Evolutionary conservation across 768 basidiomycete genomes (phyloP).

Genomic region (Pleurotus cornucopiae): DNA sequence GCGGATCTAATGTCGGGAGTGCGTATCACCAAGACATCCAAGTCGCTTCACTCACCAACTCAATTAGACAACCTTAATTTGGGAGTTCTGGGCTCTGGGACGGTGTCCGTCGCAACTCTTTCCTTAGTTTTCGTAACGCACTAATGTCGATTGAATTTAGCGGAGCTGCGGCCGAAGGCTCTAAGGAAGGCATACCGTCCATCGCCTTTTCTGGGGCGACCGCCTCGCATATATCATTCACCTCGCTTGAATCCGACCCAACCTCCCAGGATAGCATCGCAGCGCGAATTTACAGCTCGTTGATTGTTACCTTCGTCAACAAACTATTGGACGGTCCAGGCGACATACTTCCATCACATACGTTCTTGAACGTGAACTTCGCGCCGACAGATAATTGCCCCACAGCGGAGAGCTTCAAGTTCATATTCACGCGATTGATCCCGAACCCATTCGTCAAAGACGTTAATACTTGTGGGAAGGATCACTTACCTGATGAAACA

Average conservation of each 20-base stretch:
- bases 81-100: slow-evolving; percentile 6
- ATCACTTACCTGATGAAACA: slow-evolving; percentile 1
- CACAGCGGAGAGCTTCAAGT: slow-evolving; percentile 6
- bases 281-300: slow-evolving; percentile 1
- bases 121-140: background rate
- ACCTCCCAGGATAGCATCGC: slow-evolving; percentile 4
- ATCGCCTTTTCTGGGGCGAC: slow-evolving; percentile 7
- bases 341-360: background rate
- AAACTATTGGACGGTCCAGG: background rate
- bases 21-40: slow-evolving; percentile 4
- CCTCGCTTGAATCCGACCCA: slow-evolving; percentile 3
- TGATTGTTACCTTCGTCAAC: slow-evolving; percentile 2
- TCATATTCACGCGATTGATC: slow-evolving; percentile 1
- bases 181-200: slow-evolving; percentile 4
- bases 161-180: slow-evolving; percentile 6
- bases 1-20: slow-evolving; percentile 32
- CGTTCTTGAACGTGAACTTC: slow-evolving; percentile 7
- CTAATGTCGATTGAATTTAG: background rate
- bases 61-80: background rate
- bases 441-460: slow-evolving; percentile 4
- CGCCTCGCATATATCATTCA: slow-evolving; percentile 4
- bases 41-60: no score
- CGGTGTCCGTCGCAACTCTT: slow-evolving; percentile 3
- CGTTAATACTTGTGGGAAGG: slow-evolving; percentile 3
- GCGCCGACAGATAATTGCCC: slow-evolving; percentile 1